These are phyloP conservation scores for Ustilago lituana DNA, from an alignment of 1,284 basidiomycete species.

Conservation along the genomic window DNA sequence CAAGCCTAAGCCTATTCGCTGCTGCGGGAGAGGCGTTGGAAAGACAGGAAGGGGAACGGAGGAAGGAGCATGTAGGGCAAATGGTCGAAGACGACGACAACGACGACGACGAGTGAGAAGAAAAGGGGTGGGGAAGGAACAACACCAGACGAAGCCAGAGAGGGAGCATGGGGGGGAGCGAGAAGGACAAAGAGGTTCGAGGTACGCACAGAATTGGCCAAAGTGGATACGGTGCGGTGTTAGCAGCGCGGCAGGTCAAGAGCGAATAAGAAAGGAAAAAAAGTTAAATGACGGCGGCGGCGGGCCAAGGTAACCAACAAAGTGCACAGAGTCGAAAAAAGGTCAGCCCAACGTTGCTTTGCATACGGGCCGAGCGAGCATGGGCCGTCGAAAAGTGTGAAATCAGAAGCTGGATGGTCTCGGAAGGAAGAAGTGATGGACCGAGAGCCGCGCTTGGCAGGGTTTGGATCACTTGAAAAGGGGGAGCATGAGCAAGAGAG, in stretches of 20 bases:
- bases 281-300: background rate
- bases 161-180: slow-evolving; percentile 4
- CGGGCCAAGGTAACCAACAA: background rate
- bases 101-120: background rate
- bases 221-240: slow-evolving; percentile 2
- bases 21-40: slow-evolving; percentile 2
- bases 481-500: background rate
- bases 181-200: slow-evolving; percentile 1
- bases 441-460: too few relatives aligned
- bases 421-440: background rate
- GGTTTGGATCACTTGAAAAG: too few relatives aligned
- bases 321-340: slow-evolving; percentile 9
- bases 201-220: background rate
- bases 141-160: slow-evolving; percentile 5
- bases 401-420: background rate
- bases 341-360: background rate
- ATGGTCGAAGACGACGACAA: slow-evolving; percentile 4
- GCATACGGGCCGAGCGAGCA: background rate
- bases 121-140: background rate
- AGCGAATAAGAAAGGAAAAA: slow-evolving; percentile 2
- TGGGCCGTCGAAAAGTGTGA: background rate
- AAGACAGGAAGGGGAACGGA: background rate
- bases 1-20: slow-evolving; percentile 1
- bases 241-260: background rate
- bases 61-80: slow-evolving; percentile 8